phyloP scores from a whole-genome alignment of 805 yeast species.

The Candida tammaniensis region DNA sequence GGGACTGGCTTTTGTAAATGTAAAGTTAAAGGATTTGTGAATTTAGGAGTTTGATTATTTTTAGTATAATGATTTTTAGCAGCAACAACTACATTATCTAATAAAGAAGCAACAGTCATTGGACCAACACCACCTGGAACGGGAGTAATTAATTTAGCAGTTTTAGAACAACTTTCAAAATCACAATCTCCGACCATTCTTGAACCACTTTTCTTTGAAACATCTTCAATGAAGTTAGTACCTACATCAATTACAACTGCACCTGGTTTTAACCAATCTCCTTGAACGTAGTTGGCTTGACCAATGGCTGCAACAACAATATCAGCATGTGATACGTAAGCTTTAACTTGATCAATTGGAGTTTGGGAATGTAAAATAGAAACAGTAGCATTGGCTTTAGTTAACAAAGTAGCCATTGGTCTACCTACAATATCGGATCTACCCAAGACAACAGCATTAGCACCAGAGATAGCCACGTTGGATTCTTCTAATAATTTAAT shows the following conservation, averaged over 20 bases:
- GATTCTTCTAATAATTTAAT: constrained; percentile 60
- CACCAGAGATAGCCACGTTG: constrained; percentile 55
- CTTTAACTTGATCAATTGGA: constrained; percentile 44
- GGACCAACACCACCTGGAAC: constrained; percentile 99
- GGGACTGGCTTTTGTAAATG: constrained; percentile 66
- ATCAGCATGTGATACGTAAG: constrained; percentile 59
- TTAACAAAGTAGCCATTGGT: constrained; percentile 71
- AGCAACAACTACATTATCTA: constrained; percentile 76
- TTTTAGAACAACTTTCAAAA: constrained; percentile 58
- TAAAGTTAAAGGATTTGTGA: constrained; percentile 53
- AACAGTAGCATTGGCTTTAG: constrained; percentile 72
- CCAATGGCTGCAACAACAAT: constrained; percentile 80
- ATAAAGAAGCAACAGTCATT: constrained; percentile 96
- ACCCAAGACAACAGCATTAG: constrained; percentile 80
- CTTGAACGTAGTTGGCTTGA: constrained; percentile 63
- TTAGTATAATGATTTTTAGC: constrained; percentile 44
- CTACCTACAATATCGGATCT: constrained; percentile 85
- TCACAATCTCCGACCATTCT: constrained; percentile 96
- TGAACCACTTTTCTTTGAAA: constrained; percentile 70
- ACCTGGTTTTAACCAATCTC: constrained; percentile 80
- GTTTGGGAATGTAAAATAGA: constrained; percentile 73
- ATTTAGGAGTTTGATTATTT: constrained; percentile 42
- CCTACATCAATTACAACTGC: constrained; percentile 93
- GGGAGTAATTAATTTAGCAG: constrained; percentile 79
- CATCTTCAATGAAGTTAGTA: constrained; percentile 81